Evolutionary conservation across 2,329 filamentous ascomycete genomes (phyloP).

Genomic region (Elsinoe ampelina): DNA sequence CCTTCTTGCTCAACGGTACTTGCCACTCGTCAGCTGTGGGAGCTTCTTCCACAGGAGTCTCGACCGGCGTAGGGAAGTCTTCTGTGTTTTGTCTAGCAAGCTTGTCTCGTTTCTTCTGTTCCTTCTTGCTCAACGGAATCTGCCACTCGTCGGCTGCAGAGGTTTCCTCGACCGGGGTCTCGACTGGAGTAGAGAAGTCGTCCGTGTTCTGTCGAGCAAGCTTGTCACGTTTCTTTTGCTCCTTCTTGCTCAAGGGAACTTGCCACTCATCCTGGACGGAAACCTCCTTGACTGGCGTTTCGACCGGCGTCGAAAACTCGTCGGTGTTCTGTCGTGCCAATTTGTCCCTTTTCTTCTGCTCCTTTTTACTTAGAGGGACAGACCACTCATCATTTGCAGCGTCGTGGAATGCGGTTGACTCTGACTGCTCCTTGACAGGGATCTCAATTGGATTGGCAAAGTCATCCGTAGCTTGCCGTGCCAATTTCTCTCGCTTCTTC

Average conservation of each 20-base stretch:
- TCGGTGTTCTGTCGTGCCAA: slow-evolving; percentile 21
- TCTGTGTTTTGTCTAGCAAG: slow-evolving; percentile 18
- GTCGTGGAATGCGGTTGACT: too few species aligned
- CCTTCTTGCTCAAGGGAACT: slow-evolving; percentile 27
- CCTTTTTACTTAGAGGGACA: slow-evolving; percentile 17
- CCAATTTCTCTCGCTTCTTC: slow-evolving; percentile 32
- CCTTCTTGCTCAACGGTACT: slow-evolving; percentile 17
- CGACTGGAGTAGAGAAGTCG: neutral
- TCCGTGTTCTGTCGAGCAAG: slow-evolving; percentile 24
- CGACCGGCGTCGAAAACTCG: slow-evolving; percentile 16
- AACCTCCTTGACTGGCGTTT: slow-evolving; percentile 5
- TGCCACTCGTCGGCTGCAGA: slow-evolving; percentile 18
- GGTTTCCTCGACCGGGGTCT: neutral
- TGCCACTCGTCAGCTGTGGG: slow-evolving; percentile 14
- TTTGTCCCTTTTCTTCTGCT: slow-evolving; percentile 18
- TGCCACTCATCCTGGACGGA: slow-evolving; percentile 25
- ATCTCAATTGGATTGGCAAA: neutral
- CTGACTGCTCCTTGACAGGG: neutral
- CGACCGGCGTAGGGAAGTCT: neutral
- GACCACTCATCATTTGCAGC: slow-evolving; percentile 14
- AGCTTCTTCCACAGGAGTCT: neutral
- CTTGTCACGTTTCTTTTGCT: slow-evolving; percentile 38
- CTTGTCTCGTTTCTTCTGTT: slow-evolving; percentile 42
- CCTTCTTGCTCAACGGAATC: slow-evolving; percentile 39
- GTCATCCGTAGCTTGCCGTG: slow-evolving; percentile 22